Conservation (phyloP, 257 asterid genomes). For the Voacanga thouarsii region DNA sequence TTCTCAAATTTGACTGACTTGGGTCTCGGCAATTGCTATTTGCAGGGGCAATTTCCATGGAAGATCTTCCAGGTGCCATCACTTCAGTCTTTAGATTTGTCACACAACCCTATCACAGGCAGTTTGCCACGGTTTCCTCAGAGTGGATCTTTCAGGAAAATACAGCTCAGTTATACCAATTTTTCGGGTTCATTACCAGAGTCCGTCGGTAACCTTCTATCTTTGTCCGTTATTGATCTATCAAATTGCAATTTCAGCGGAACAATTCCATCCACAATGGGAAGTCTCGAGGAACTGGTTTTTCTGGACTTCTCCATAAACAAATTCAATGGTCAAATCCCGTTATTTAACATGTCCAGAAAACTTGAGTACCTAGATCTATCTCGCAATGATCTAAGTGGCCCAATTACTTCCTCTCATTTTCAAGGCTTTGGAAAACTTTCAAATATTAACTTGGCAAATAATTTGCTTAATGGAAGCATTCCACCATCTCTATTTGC, state of each 20-base stretch:
- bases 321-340: conserved; percentile 14
- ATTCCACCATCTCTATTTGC: conserved; percentile 24
- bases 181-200: conserved; percentile 21
- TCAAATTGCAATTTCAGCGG: conserved; percentile 19
- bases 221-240: conserved; percentile 11
- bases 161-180: conserved; percentile 13
- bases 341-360: conserved; percentile 9
- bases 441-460: not conserved
- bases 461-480: conserved; percentile 12
- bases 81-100: conserved; percentile 24
- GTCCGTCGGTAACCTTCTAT: conserved; percentile 18
- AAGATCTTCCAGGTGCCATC: conserved; percentile 28
- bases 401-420: conserved; percentile 18
- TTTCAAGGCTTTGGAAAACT: conserved; percentile 15
- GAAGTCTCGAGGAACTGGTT: not conserved
- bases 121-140: conserved; percentile 15
- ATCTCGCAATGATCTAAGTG: conserved; percentile 14
- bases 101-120: conserved; percentile 6
- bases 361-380: conserved; percentile 11
- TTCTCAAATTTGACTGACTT: conserved; percentile 18
- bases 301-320: conserved; percentile 24
- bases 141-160: conserved; percentile 7
- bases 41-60: conserved; percentile 22
- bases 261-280: conserved; percentile 16
- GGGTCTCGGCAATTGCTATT: conserved; percentile 10